Conservation (phyloP, 1,139 yeast genomes). For the Taiozyma onychis region DNA sequence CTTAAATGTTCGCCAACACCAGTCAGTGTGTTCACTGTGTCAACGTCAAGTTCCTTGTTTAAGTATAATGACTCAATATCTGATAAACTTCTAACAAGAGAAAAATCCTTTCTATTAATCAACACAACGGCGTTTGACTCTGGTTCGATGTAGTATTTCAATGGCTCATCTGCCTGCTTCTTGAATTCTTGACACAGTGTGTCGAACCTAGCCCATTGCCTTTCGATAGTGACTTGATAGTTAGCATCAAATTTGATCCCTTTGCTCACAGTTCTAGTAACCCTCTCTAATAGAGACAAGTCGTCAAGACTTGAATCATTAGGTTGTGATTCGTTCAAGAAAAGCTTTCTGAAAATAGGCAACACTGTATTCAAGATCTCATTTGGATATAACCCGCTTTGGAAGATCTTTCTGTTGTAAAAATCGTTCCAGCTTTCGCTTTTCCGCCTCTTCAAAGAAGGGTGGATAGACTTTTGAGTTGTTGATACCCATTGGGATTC, state of each 20-base stretch:
- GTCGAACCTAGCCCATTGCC: constrained; percentile 56
- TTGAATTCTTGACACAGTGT: constrained; percentile 63
- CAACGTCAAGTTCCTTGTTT: constrained; percentile 13
- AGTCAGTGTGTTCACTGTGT: constrained; percentile 4
- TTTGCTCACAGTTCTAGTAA: constrained; percentile 27
- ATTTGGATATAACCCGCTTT: constrained; percentile 41
- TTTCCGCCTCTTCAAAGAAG: constrained; percentile 3
- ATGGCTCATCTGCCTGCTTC: constrained; percentile 51
- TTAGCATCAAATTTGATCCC: constrained; percentile 22
- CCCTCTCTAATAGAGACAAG: constrained; percentile 26
- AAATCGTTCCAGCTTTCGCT: constrained; percentile 28
- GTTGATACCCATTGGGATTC: constrained; percentile 12
- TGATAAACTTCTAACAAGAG: constrained; percentile 25
- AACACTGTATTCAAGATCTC: constrained; percentile 39
- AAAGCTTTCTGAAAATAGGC: constrained; percentile 30
- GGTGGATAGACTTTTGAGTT: constrained; percentile 2
- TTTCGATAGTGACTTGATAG: constrained; percentile 27
- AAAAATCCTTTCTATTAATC: constrained; percentile 22
- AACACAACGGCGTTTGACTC: constrained; percentile 11
- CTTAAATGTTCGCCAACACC: constrained; percentile 11
- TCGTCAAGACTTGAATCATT: constrained; percentile 8
- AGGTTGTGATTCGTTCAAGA: constrained; percentile 4
- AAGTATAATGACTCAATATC: constrained; percentile 24
- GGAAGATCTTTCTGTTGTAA: constrained; percentile 40
- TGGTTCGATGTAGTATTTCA: constrained; percentile 31